Conservation (phyloP, 345 rosid species). For the Kandelia obovata region DNA sequence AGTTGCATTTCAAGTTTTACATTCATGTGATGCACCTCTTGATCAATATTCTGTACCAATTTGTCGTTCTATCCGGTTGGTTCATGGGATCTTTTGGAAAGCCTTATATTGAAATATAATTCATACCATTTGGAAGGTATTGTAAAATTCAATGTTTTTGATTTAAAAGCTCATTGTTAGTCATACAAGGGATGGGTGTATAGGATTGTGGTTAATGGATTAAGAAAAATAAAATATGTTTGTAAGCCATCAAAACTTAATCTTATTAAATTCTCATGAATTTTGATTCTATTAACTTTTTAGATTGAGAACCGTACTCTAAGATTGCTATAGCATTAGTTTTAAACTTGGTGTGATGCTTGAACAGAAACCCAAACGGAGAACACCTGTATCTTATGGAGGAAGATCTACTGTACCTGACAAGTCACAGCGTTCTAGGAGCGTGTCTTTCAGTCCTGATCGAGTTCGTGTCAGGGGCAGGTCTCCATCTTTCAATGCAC, state of each 20-base stretch:
- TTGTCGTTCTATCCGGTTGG: not conserved
- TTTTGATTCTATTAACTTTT: not conserved
- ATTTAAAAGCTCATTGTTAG: slow-evolving; percentile 3
- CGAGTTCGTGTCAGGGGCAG: slow-evolving; percentile 97
- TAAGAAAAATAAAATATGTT: too few species aligned
- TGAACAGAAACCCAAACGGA: slow-evolving; percentile 86
- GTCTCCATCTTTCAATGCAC: slow-evolving; percentile 96
- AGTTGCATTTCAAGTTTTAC: slow-evolving; percentile 1
- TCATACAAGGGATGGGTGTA: too few species aligned
- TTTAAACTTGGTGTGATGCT: slow-evolving; percentile 3
- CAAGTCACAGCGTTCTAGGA: slow-evolving; percentile 92
- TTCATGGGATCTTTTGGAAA: not conserved
- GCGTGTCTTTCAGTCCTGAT: slow-evolving; percentile 94
- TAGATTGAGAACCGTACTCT: not conserved
- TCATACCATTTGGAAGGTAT: too few species aligned
- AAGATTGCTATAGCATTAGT: not conserved
- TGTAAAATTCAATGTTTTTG: not conserved
- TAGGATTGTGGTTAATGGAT: too few species aligned
- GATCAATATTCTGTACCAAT: not conserved
- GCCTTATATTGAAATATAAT: not conserved
- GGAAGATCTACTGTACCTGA: slow-evolving; percentile 89
- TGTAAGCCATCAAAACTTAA: too few species aligned
- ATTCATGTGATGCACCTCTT: not conserved
- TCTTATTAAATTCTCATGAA: not conserved
- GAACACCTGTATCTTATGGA: slow-evolving; percentile 67